Evolutionary conservation across 2,329 filamentous ascomycete species (phyloP).

Genomic region (Curvularia verruculosa): DNA sequence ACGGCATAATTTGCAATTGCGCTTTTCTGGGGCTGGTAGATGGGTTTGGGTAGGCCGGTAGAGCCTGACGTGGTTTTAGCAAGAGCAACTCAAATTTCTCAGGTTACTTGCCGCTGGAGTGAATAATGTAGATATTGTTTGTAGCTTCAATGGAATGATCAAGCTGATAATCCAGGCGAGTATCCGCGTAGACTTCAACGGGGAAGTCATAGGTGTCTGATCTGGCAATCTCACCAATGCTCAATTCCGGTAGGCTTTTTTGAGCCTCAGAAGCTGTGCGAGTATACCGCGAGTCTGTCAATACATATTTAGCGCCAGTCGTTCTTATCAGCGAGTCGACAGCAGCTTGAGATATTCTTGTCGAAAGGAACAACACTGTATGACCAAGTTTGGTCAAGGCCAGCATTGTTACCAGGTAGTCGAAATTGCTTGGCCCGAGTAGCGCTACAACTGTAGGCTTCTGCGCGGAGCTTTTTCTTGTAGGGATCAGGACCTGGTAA

Average conservation of each 20-base stretch:
- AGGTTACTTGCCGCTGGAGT: conserved; percentile 34
- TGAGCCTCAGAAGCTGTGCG: conserved; percentile 38
- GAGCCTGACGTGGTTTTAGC: conserved; percentile 52
- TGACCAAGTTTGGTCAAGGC: conserved; percentile 63
- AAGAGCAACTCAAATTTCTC: not conserved
- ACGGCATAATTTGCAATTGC: conserved; percentile 30
- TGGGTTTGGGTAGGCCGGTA: conserved; percentile 68
- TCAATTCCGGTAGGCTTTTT: conserved; percentile 12
- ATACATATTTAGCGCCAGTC: conserved; percentile 30
- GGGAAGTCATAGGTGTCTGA: conserved; percentile 24
- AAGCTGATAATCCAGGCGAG: conserved; percentile 31
- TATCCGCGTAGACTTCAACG: conserved; percentile 35
- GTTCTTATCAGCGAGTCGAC: conserved; percentile 53
- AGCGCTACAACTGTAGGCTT: conserved; percentile 53
- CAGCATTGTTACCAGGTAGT: conserved; percentile 62
- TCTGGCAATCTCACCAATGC: conserved; percentile 24
- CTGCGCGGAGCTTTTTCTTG: conserved; percentile 18
- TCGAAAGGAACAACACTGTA: conserved; percentile 62
- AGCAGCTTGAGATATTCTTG: conserved; percentile 59
- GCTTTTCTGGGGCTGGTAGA: conserved; percentile 61
- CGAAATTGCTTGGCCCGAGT: conserved; percentile 61
- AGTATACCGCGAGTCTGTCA: conserved; percentile 38
- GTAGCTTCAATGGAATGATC: conserved; percentile 23
- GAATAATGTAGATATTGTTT: conserved; percentile 35
- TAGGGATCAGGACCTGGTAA: conserved; percentile 30